Base-by-base conservation (phyloP, 306 rosid genomes). In the Cucurbita argyrosperma region DNA sequence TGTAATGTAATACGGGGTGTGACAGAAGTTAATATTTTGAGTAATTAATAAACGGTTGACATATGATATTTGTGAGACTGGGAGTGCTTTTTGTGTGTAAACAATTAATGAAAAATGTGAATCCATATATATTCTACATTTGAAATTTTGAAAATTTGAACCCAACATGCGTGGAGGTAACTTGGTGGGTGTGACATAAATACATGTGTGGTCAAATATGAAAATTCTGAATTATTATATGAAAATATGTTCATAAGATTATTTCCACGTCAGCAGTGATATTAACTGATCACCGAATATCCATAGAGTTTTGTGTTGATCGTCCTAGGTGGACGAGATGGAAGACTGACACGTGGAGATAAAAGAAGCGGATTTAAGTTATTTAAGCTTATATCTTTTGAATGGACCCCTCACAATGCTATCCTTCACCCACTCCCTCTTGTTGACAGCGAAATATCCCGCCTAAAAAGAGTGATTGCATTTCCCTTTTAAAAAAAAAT, bases 371-470 rank as follows among this genome's bases (percentile, higher is more conserved):
- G 11, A 6, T 7, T 45, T 67, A 0, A 46, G 30, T 53, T 0
- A 23, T 43, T 45, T 66, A 19, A 66, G 11, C 11, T 23, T 3
- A 70, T 26, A 69, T 49, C 30, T 49, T 49, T 19, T 49, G 50
- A 26, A 2, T 23, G 74, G 74, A 69, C 58, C 74, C 74, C 45
- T 50, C 18, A 50, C 76, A 82, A 72, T 3, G 38, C 38, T 18
- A 66, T 65, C 71, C 71, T 42, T 64, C 18, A 5, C 37, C 16
- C 52, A 6, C 58, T 7, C 71, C 50, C 75, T 80, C 82, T 68
- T 78, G 78, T 71, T 84, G 86, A 87, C 84, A 81, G 82, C 84
- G 78, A 80, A 76, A 69, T 80, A 86, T 87, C 92, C 96, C 95
- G 85, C 96, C 93, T 81, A 86, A 79, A 68, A 60, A 9, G 1